phyloP scores from a whole-genome alignment of 164 flowering plant genomes.

The Dillenia suffruticosa region DNA sequence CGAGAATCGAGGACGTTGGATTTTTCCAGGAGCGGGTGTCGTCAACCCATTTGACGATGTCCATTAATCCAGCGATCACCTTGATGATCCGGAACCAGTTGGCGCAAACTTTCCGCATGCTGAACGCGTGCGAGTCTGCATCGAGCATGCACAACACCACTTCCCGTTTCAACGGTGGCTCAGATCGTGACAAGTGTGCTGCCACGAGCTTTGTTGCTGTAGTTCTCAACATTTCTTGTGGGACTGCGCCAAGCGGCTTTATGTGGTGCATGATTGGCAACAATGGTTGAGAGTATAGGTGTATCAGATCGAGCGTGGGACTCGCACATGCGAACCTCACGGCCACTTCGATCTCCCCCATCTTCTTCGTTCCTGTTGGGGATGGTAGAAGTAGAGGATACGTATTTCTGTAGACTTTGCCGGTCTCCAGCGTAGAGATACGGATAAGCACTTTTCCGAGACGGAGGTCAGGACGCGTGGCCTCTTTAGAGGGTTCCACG shows the following conservation, averaged over 20 bases:
- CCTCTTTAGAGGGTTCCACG: constrained; percentile 27
- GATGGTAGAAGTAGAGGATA: constrained; percentile 54
- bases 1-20: constrained; percentile 65
- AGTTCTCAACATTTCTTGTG: constrained; percentile 56
- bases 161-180: constrained; percentile 76
- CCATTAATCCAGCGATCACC: constrained; percentile 42
- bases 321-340: constrained; percentile 48
- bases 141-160: constrained; percentile 76
- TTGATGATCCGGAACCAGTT: constrained; percentile 70
- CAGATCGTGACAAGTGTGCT: constrained; percentile 58
- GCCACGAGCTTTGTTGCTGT: constrained; percentile 49
- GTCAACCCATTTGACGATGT: constrained; percentile 59
- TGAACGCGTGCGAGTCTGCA: constrained; percentile 54
- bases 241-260: constrained; percentile 59
- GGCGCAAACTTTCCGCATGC: constrained; percentile 80
- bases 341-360: constrained; percentile 83
- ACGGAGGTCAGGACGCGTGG: constrained; percentile 48
- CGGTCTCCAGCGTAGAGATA: constrained; percentile 60
- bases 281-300: constrained; percentile 66
- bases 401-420: constrained; percentile 52
- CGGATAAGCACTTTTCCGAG: constrained; percentile 86
- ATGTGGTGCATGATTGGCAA: constrained; percentile 82
- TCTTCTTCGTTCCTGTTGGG: constrained; percentile 49
- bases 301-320: constrained; percentile 54
- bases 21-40: constrained; percentile 79